Evolutionary conservation across 257 asterid genomes (phyloP).

Genomic region (Ilex aquifolium): DNA sequence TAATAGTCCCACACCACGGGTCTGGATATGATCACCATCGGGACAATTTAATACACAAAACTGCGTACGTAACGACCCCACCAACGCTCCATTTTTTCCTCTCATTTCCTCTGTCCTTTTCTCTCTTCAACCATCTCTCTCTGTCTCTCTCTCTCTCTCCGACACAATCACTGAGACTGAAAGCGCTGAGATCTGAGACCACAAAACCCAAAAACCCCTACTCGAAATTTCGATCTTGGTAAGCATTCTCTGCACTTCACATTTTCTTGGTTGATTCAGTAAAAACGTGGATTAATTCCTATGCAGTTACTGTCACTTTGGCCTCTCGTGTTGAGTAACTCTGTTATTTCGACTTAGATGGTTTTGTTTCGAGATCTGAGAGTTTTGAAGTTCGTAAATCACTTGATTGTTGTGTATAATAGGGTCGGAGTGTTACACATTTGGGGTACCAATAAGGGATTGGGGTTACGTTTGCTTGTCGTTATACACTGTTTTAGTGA

Average conservation of each 20-base stretch:
- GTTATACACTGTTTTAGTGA: too few relatives aligned
- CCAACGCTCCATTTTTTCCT: too few relatives aligned
- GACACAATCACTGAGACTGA: conserved; percentile 13
- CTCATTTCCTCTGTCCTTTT: too few relatives aligned
- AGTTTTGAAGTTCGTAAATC: background rate
- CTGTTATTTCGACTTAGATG: background rate
- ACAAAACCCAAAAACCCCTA: conserved; percentile 8
- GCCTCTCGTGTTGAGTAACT: conserved; percentile 2
- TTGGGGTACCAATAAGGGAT: conserved; percentile 2
- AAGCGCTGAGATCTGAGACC: conserved; percentile 39
- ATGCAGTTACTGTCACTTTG: conserved; percentile 4
- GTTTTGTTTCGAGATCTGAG: conserved; percentile 21
- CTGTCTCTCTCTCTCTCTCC: too few relatives aligned
- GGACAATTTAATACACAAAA: too few relatives aligned
- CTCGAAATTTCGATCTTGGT: conserved; percentile 31
- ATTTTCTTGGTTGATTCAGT: background rate
- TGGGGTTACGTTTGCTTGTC: background rate
- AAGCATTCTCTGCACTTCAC: conserved; percentile 25
- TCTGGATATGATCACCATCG: too few relatives aligned
- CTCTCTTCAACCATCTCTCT: too few relatives aligned
- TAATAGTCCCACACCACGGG: too few relatives aligned
- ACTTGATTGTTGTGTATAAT: background rate
- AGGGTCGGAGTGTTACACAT: conserved; percentile 15
- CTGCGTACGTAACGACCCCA: too few relatives aligned
- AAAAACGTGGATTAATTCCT: background rate